These are phyloP conservation scores for Cryomyces minteri DNA, from an alignment of 495 filamentous ascomycete species.

Conservation along the genomic window DNA sequence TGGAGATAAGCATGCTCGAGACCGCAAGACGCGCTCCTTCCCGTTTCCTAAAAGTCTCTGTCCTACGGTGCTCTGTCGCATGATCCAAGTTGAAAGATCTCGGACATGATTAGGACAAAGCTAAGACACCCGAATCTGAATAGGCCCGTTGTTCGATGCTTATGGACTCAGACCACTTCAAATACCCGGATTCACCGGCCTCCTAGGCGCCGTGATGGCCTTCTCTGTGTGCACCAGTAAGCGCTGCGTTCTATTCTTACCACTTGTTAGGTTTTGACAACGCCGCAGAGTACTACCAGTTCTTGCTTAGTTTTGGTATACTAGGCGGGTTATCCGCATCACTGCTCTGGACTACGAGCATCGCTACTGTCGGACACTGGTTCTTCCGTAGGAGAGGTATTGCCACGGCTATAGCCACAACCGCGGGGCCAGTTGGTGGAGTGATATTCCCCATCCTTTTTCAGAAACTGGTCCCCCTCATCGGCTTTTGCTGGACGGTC, in stretches of 20 bases:
- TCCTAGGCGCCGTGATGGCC: constrained; percentile 30
- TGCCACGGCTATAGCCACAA: constrained; percentile 3
- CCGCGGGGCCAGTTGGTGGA: constrained; percentile 23
- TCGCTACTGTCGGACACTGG: constrained; percentile 3
- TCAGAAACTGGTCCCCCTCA: constrained; percentile 29
- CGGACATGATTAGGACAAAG: not conserved
- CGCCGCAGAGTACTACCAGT: constrained; percentile 5
- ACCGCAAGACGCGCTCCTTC: no score
- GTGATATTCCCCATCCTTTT: constrained; percentile 37
- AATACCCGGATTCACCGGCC: constrained; percentile 26
- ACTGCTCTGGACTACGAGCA: constrained; percentile 1
- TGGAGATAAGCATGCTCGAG: no score
- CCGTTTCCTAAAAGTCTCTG: no score
- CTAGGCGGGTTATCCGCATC: constrained; percentile 3
- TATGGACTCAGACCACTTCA: constrained; percentile 35
- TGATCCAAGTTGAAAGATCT: not conserved
- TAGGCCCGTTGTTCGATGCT: constrained; percentile 36
- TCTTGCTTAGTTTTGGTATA: constrained; percentile 4
- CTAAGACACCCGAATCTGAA: not conserved
- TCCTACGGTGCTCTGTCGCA: no score
- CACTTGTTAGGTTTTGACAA: not conserved
- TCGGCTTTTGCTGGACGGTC: constrained; percentile 42
- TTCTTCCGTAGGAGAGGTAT: constrained; percentile 2
- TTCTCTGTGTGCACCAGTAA: constrained; percentile 18
- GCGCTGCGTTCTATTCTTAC: not conserved